Base-by-base conservation (phyloP, 495 filamentous ascomycete genomes). In the Parathielavia hyrcaniae region DNA sequence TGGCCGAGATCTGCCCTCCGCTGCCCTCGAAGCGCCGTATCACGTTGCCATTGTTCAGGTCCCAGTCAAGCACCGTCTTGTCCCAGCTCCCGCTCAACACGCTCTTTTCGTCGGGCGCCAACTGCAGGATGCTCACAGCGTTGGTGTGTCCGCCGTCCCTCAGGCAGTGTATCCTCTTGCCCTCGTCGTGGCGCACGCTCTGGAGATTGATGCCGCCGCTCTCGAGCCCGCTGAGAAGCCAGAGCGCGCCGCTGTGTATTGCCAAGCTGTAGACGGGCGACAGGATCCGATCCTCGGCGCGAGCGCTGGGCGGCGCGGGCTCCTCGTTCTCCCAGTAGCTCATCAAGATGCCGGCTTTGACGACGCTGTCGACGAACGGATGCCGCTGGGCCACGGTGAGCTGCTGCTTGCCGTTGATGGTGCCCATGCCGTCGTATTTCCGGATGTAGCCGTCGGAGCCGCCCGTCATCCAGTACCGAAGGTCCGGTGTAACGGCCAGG, bases 1-100 rank as follows among this genome's bases (percentile, higher is more conserved):
- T 82, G 12, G 90, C 81, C 13, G 88, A 92, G 53, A 99, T 90
- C 64, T 99, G 93, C 1, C 86, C 77, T 5, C 86, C 89, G 61
- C 79, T 87, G 22, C 86, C 83, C 41, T 83, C 81, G 64, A 91
- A 99, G 14, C 77, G 77, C 30, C 90, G 83, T 50, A 83, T 81
- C 16, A 87, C 76, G 63, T 88, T 80, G 5, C 95, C 95, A 4
- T 85, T 93, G 62, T 97, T 90, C 35, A 99, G 69, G 67, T 99
- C 93, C 93, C 93, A 99, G 65, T 99, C 90, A 50, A 88, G 82
- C 9, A 97, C 83, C 17, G 80, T 83, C 72, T 95, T 96, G 68
- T 99, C 93, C 93, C 93, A 99, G 72, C 90, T 91, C 2, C 93
- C 93, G 14, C 91, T 96, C 4, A 99, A 75, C 39, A 97, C 79